phyloP scores from a whole-genome alignment of 2,329 filamentous ascomycete species.

The Fusarium siculi region DNA sequence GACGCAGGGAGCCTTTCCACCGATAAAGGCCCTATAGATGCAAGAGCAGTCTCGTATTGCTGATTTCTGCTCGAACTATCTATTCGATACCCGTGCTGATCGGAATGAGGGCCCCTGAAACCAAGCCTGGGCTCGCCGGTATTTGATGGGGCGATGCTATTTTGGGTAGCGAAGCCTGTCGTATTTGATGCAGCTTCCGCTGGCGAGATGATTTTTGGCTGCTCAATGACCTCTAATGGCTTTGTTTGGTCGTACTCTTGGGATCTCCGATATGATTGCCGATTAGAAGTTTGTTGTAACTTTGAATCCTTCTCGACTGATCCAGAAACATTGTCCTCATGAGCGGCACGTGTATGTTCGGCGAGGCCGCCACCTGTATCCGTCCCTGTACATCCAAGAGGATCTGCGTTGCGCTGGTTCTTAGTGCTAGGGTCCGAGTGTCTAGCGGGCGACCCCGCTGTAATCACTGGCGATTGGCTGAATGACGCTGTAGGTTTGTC shows the following conservation, averaged over 20 bases:
- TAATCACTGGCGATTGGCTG: slow-evolving; percentile 30
- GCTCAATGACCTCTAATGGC: slow-evolving; percentile 1
- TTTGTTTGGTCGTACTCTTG: background rate
- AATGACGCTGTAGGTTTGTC: slow-evolving; percentile 24
- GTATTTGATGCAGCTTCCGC: slow-evolving; percentile 28
- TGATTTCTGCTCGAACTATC: slow-evolving; percentile 13
- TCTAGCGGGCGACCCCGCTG: slow-evolving; percentile 26
- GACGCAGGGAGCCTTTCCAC: slow-evolving; percentile 25
- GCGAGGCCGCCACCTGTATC: slow-evolving; percentile 23
- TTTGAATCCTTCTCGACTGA: slow-evolving; percentile 10
- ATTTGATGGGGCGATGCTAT: slow-evolving; percentile 41
- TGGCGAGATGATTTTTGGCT: slow-evolving; percentile 35
- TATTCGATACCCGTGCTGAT: slow-evolving; percentile 25
- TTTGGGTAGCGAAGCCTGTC: slow-evolving; percentile 37
- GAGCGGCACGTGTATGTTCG: slow-evolving; percentile 34
- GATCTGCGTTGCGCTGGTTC: slow-evolving; percentile 31
- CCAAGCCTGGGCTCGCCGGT: slow-evolving; percentile 29
- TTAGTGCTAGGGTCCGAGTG: slow-evolving; percentile 17
- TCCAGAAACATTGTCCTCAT: slow-evolving; percentile 9
- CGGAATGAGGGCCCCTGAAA: slow-evolving; percentile 38
- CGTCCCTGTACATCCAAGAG: slow-evolving; percentile 17
- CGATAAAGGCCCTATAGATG: slow-evolving; percentile 27
- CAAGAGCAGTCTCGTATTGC: slow-evolving; percentile 41
- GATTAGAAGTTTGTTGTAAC: background rate
- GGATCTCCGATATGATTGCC: slow-evolving; percentile 2